phyloP scores from a whole-genome alignment of 192 early-diverging fungal species.

The Mortierella hygrophila region DNA sequence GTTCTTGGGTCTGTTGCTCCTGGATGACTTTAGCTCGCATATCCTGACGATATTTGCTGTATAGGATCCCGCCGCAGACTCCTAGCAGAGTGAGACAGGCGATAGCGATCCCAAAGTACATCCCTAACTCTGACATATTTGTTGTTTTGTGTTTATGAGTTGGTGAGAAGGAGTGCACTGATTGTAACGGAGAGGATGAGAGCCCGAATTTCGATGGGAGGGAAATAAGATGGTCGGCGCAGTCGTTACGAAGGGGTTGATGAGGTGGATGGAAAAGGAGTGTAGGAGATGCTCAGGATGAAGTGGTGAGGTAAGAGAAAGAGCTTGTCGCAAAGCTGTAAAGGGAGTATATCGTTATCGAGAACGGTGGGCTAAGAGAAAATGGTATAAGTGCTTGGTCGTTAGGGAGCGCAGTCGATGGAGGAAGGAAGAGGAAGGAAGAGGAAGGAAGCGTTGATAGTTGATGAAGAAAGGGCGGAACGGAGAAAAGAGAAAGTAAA shows the following conservation, averaged over 20 bases:
- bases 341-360: background rate
- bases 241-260: background rate
- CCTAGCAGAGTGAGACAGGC: constrained; percentile 19
- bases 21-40: background rate
- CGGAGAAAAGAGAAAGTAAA: background rate
- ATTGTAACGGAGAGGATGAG: background rate
- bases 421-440: background rate
- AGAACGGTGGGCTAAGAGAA: background rate
- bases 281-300: background rate
- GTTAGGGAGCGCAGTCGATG: background rate
- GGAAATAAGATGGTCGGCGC: background rate
- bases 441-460: background rate
- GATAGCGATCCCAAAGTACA: constrained; percentile 15
- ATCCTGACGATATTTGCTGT: constrained; percentile 19
- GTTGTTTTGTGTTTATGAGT: background rate
- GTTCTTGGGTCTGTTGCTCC: constrained; percentile 18
- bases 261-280: background rate
- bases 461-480: background rate
- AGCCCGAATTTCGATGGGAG: background rate
- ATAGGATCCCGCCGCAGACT: constrained; percentile 25
- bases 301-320: background rate
- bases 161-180: background rate
- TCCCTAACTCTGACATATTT: constrained; percentile 9
- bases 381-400: background rate
- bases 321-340: background rate